A percentile compares a stretch with the other conserved stretches of the same genome.
Evolutionary conservation across 805 yeast species (phyloP).

Genomic region (Scheffersomyces lignosus): DNA sequence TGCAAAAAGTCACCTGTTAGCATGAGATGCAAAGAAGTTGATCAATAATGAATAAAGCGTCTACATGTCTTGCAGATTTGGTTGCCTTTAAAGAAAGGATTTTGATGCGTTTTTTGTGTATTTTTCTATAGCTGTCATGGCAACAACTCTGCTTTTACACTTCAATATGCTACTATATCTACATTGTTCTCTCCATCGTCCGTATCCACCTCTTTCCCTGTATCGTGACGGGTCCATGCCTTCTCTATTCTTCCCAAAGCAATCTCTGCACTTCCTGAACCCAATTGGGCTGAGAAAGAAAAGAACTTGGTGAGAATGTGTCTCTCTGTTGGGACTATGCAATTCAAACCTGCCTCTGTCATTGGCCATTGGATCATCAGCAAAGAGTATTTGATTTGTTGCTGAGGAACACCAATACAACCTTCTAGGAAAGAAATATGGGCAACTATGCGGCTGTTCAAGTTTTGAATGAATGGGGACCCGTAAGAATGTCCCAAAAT

Average conservation of each 20-base stretch:
- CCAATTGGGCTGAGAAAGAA: constrained; percentile 35
- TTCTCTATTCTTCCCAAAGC: constrained; percentile 27
- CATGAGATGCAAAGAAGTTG: no score
- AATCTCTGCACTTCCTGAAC: constrained; percentile 53
- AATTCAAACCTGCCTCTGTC: constrained; percentile 49
- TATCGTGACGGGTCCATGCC: constrained; percentile 27
- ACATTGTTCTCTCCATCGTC: constrained; percentile 19
- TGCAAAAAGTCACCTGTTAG: no score
- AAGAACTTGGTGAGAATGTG: constrained; percentile 42
- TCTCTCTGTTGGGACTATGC: constrained; percentile 35
- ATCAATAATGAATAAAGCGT: no score
- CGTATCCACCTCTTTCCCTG: constrained; percentile 12
- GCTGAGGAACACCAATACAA: constrained; percentile 15
- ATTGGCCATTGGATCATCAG: constrained; percentile 60
- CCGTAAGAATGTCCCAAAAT: constrained; percentile 30
- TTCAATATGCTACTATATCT: constrained; percentile 38
- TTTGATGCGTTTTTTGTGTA: no score
- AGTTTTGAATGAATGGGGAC: constrained; percentile 33
- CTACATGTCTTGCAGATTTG: no score
- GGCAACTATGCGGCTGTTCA: constrained; percentile 28
- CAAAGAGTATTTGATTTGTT: constrained; percentile 28
- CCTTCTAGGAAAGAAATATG: constrained; percentile 21
- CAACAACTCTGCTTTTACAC: no score
- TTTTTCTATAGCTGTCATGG: no score
- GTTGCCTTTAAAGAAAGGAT: no score